Percentiles rank a stretch among this genome's conserved stretches.
Evolutionary conservation across 2,329 filamentous ascomycete species (phyloP).

Genomic region (Orbilia blumenaviensis): DNA sequence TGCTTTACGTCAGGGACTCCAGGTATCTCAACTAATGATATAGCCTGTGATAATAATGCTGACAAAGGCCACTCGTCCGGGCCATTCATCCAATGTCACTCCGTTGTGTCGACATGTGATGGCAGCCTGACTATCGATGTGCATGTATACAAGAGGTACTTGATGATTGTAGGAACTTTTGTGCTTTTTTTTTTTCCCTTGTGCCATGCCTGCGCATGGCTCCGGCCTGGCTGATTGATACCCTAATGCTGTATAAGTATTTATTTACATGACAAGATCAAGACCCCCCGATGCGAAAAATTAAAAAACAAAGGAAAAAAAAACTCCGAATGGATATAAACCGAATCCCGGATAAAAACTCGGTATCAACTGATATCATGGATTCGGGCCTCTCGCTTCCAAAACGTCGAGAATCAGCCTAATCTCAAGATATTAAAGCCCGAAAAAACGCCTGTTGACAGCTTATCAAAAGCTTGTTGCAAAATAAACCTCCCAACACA

Average conservation of each 20-base stretch:
- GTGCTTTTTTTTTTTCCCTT: not conserved
- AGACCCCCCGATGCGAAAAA: not conserved
- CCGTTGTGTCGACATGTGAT: not conserved
- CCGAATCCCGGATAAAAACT: slow-evolving; percentile 6
- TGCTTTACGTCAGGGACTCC: slow-evolving; percentile 18
- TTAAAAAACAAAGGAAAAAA: not conserved
- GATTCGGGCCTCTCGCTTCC: slow-evolving; percentile 43
- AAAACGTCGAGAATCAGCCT: slow-evolving; percentile 40
- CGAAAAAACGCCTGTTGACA: not conserved
- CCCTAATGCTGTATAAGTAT: not conserved
- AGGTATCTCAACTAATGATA: slow-evolving; percentile 19
- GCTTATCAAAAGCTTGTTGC: slow-evolving; percentile 11
- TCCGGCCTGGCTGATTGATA: not conserved
- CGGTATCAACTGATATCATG: slow-evolving; percentile 16
- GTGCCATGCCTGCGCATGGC: not conserved
- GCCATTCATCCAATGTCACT: not conserved
- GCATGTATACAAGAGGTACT: not conserved
- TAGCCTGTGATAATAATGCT: slow-evolving; percentile 11
- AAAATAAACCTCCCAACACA: slow-evolving; percentile 11
- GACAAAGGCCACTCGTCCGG: not conserved
- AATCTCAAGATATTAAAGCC: slow-evolving; percentile 10
- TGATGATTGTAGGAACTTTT: too few relatives aligned
- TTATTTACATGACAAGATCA: not conserved
- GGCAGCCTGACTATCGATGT: not conserved
- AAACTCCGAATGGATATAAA: slow-evolving; percentile 13